Evolutionary conservation across 1,284 basidiomycete genomes (phyloP).

Genomic region (Ganoderma boninense): DNA sequence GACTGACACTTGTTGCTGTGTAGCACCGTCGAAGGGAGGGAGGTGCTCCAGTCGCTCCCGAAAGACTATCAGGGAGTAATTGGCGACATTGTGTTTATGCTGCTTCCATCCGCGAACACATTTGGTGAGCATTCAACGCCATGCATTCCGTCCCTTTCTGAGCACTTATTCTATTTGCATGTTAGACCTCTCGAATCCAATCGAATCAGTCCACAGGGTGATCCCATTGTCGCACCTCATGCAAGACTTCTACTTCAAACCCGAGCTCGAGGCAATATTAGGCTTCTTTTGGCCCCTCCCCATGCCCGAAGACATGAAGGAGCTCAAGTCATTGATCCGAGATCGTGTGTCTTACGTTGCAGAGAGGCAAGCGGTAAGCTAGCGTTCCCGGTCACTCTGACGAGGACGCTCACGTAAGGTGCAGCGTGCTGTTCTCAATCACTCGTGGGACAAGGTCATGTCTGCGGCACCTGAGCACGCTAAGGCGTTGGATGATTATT

Average conservation of each 20-base stretch:
- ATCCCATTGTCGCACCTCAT: not conserved
- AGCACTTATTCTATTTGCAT: not conserved
- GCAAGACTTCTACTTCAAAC: not conserved
- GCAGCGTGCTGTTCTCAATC: not conserved
- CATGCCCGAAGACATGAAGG: not conserved
- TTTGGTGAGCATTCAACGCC: not conserved
- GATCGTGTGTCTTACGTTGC: not conserved
- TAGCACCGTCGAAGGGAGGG: not conserved
- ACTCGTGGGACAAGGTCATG: not conserved
- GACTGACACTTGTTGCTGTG: not conserved
- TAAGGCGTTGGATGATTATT: not conserved
- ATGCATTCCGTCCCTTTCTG: not conserved
- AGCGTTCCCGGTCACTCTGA: not conserved
- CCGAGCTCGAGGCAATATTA: not conserved
- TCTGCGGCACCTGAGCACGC: not conserved
- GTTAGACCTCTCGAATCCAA: not conserved
- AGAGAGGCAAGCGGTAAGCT: not conserved
- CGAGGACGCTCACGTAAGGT: not conserved
- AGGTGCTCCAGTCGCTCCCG: not conserved
- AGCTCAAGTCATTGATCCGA: not conserved
- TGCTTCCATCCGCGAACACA: not conserved
- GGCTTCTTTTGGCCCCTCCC: not conserved
- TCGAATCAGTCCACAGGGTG: not conserved
- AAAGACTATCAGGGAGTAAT: not conserved
- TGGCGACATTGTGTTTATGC: not conserved